Evolutionary conservation across 225 moss, liverwort and hornwort genomes (phyloP).

Genomic region (Marchantia polymorpha): DNA sequence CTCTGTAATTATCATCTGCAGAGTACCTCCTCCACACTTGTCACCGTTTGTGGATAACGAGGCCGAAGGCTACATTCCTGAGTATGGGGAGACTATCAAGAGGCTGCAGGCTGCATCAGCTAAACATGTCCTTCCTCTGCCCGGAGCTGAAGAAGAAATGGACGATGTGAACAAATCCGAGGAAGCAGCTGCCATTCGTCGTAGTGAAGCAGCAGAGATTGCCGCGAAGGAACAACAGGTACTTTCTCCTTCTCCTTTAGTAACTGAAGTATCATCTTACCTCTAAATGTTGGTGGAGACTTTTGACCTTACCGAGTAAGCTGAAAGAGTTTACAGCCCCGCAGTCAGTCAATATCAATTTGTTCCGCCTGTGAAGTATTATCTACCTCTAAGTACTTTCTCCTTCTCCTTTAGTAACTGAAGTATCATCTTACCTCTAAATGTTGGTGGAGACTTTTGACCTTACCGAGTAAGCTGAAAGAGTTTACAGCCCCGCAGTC

Average conservation of each 20-base stretch:
- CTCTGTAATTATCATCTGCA: conserved; percentile 1
- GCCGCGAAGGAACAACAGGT: conserved; percentile 35
- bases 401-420: background rate
- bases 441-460: too few relatives aligned
- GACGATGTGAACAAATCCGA: conserved; percentile 24
- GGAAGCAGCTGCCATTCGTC: conserved; percentile 31
- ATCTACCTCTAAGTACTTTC: background rate
- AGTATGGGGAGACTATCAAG: conserved; percentile 75
- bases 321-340: too few relatives aligned
- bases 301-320: too few relatives aligned
- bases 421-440: background rate
- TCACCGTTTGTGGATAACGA: conserved; percentile 91
- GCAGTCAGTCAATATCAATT: too few relatives aligned
- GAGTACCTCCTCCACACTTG: conserved; percentile 80
- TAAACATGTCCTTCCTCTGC: conserved; percentile 49
- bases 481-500: too few relatives aligned
- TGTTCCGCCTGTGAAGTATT: too few relatives aligned
- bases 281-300: too few relatives aligned
- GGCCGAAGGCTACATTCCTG: conserved; percentile 86
- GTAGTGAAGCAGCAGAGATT: conserved; percentile 31
- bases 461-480: too few relatives aligned
- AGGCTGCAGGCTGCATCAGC: conserved; percentile 56
- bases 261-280: background rate
- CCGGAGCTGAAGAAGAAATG: conserved; percentile 30
- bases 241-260: background rate